phyloP scores from a whole-genome alignment of 345 rosid genomes.

The Citrus inodora region DNA sequence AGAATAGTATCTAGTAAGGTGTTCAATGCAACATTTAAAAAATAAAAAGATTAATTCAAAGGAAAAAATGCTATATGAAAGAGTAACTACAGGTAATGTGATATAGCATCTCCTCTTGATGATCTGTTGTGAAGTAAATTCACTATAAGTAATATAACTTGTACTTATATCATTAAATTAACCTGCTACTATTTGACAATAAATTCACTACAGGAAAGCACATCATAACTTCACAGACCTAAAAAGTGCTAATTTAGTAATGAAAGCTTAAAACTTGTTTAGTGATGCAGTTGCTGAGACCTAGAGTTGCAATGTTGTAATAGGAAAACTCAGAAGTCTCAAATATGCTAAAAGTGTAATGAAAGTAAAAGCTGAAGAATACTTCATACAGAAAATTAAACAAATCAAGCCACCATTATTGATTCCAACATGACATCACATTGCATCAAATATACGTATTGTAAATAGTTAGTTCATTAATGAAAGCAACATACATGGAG shows the following conservation, averaged over 20 bases:
- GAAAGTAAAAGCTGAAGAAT: neutral
- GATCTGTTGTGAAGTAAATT: neutral
- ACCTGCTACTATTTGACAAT: neutral
- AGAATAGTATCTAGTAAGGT: neutral
- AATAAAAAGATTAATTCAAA: neutral
- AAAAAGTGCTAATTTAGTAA: neutral
- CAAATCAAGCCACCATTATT: neutral
- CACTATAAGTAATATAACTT: too few species aligned
- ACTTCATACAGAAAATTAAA: neutral
- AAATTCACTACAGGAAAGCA: neutral
- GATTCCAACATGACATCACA: neutral
- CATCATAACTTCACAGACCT: neutral
- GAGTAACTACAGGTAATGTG: neutral
- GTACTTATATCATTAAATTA: neutral
- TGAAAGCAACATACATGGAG: neutral
- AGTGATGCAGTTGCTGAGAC: neutral
- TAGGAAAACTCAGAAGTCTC: neutral
- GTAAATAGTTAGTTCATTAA: neutral
- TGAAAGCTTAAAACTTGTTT: neutral
- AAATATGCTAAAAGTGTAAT: neutral
- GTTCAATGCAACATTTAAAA: neutral
- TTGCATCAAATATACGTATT: neutral
- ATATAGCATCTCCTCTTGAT: neutral
- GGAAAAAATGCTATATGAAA: neutral
- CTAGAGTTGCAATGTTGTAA: neutral